Evolutionary conservation across 306 rosid genomes (phyloP), one percentile per base, ranked within the genome.

Genomic region (Clitoria ternatea): DNA sequence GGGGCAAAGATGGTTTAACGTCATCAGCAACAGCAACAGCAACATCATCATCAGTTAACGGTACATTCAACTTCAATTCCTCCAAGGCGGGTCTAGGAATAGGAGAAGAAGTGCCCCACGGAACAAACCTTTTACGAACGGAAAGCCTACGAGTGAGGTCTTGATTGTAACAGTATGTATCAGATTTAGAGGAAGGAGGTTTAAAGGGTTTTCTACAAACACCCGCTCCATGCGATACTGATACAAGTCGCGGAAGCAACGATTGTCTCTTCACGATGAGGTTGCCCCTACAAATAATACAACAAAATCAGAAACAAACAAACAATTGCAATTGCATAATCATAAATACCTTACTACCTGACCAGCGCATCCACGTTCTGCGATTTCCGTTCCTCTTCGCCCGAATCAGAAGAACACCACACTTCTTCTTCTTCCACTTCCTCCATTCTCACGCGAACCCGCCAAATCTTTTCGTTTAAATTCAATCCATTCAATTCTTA

Each of bases 171-270:
- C 57, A 70, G 53, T 81, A 84, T 50, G 70, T 90, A 73, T 74
- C 79, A 53, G 80, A 57, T 72, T 71, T 74, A 33, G 88, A 81
- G 59, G 85, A 84, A 9, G 98, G 98, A 33, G 97, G 94, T 35
- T 90, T 93, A 45, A 93, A 93, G 42, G 98, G 98, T 56, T 88
- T 93, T 77, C 97, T 81, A 61, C 98, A 93, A 26, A 83, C 84
- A 39, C 69, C 83, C 1, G 89, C 89, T 32, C 93, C 91, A 50
- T 81, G 85, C 8, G 87, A 53, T 9, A 88, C 96, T 5, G 96
- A 87, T 43, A 90, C 83, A 59, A 93, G 90, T 72, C 92, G 90
- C 2, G 97, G 98, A 14, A 93, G 89, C 73, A 93, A 82, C 1
- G 98, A 75, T 62, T 93, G 97, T 49, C 94, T 85, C 74, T 85